A percentile compares a stretch with the other conserved stretches of the same genome.
phyloP scores from a whole-genome alignment of 140 eudicot genomes.

The Ambrosia hybrid region DNA sequence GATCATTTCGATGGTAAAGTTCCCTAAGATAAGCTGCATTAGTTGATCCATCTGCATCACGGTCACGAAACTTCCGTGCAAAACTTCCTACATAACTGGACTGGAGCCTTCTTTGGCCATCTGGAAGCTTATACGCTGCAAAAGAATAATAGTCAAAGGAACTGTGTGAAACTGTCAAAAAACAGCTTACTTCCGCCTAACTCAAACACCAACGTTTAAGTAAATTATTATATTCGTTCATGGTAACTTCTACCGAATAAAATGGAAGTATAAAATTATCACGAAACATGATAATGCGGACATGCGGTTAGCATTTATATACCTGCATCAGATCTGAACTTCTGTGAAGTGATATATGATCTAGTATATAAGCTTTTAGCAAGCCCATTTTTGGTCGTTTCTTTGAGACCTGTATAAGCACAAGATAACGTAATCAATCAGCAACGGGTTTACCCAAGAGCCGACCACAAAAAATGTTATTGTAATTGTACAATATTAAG shows the following conservation, averaged over 20 bases:
- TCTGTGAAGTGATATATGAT: slow-evolving; percentile 45
- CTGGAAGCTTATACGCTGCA: slow-evolving; percentile 50
- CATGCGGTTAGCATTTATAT: slow-evolving; percentile 2
- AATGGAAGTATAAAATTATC: slow-evolving; percentile 9
- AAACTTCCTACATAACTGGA: slow-evolving; percentile 77
- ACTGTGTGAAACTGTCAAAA: not conserved
- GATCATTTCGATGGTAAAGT: slow-evolving; percentile 64
- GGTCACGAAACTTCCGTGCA: slow-evolving; percentile 60
- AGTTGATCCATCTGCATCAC: slow-evolving; percentile 54
- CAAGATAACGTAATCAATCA: slow-evolving; percentile 5
- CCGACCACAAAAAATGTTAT: too few relatives aligned
- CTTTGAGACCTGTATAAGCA: slow-evolving; percentile 55
- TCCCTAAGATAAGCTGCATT: slow-evolving; percentile 67
- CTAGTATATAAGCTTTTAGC: slow-evolving; percentile 39
- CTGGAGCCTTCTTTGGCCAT: slow-evolving; percentile 49
- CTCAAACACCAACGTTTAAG: too few relatives aligned
- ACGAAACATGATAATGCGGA: not conserved
- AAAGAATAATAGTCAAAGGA: slow-evolving; percentile 3
- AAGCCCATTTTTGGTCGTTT: slow-evolving; percentile 47
- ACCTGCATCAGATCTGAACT: slow-evolving; percentile 57
- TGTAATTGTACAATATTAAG: too few relatives aligned
- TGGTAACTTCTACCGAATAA: not conserved
- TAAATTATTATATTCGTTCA: too few relatives aligned
- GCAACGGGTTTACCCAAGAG: not conserved
- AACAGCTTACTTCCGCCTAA: too few relatives aligned